Base-by-base conservation (phyloP, 1,284 basidiomycete genomes). In the Ceratobasidium sp. region DNA sequence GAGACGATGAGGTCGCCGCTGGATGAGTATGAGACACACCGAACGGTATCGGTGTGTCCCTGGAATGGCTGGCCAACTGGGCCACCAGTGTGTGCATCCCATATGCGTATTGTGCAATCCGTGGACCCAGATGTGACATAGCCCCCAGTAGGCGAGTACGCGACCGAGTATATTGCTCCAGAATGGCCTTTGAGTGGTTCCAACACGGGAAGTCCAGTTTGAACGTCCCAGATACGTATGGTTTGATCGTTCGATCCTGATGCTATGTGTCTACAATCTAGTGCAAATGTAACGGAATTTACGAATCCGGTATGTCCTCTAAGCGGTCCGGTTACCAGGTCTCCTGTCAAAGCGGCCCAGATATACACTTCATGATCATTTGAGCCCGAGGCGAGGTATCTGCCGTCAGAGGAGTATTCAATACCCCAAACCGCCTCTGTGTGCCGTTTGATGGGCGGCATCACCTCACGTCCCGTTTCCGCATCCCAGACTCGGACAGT, bases 1-100 rank as follows among this genome's bases (percentile, higher is more conserved):
- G 71, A 72, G n/a, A 45, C 48, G 21, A 73, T 72, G 18, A n/a
- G 48, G 23, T 28, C 21, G 32, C 71, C 36, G 46, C 71, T 50
- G 4, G 50, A 43, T 3, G 71, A 72, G 30, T 50, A 72, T 14
- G 52, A 16, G 34, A 59, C 65, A 12, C 3, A 72, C 6, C 2
- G n/a, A 26, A 73, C 50, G 2, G 12, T 2, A 30, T 45, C 43
- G 28, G 71, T 72, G 39, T 72, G 71, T 6, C 72, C 69, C 14
- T 73, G 23, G 18, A 72, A 5, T 18, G 52, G 23, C 10, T 34
- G 45, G 16, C 26, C 52, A 4, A 62, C 21, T 18, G 9, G 32
- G 28, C n/a, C 16, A 48, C 16, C 45, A 48, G 16, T 6, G 45
- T 26, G n/a, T 23, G 21, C n/a, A 14, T 52, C 48, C 69, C 69